These are phyloP conservation scores for Polyporus tsugae DNA, from an alignment of 1,284 basidiomycete species.

Conservation along the genomic window DNA sequence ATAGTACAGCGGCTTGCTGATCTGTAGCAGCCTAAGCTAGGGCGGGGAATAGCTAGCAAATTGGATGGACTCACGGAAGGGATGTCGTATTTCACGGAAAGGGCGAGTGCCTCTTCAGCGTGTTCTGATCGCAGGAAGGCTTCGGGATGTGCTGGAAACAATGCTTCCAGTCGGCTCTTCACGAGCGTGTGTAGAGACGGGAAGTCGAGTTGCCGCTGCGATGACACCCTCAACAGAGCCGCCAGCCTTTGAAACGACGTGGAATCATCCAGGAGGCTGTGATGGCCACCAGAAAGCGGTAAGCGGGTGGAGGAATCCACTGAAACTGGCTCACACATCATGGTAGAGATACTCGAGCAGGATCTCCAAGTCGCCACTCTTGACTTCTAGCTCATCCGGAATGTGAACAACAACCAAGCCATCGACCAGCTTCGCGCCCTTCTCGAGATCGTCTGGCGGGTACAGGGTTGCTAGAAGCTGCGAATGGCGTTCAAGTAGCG, in stretches of 20 bases:
- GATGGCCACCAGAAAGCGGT: constrained; percentile 17
- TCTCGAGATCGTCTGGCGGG: neutral
- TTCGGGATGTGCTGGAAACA: constrained; percentile 50
- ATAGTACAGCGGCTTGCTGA: constrained; percentile 68
- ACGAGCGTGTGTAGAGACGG: constrained; percentile 57
- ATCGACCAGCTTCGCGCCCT: constrained; percentile 7
- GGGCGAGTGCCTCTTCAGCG: constrained; percentile 57
- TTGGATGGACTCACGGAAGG: constrained; percentile 48
- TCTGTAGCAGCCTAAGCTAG: constrained; percentile 45
- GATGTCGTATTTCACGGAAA: constrained; percentile 56
- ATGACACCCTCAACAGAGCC: constrained; percentile 61
- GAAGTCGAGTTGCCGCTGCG: constrained; percentile 61
- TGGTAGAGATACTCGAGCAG: constrained; percentile 71
- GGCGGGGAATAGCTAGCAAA: neutral
- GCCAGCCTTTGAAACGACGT: constrained; percentile 55
- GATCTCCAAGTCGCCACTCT: constrained; percentile 56
- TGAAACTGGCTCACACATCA: constrained; percentile 58
- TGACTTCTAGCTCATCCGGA: constrained; percentile 45
- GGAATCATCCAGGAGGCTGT: constrained; percentile 54
- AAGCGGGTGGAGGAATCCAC: neutral
- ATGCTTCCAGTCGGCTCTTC: constrained; percentile 47
- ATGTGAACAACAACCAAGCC: constrained; percentile 42
- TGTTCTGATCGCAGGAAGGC: constrained; percentile 39
- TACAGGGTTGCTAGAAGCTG: constrained; percentile 44
- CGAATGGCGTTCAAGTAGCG: constrained; percentile 61